Evolutionary conservation across 192 early-diverging fungal species (phyloP), one percentile per base, ranked within the genome.

Genomic region (Thoreauomyces humboldtii): DNA sequence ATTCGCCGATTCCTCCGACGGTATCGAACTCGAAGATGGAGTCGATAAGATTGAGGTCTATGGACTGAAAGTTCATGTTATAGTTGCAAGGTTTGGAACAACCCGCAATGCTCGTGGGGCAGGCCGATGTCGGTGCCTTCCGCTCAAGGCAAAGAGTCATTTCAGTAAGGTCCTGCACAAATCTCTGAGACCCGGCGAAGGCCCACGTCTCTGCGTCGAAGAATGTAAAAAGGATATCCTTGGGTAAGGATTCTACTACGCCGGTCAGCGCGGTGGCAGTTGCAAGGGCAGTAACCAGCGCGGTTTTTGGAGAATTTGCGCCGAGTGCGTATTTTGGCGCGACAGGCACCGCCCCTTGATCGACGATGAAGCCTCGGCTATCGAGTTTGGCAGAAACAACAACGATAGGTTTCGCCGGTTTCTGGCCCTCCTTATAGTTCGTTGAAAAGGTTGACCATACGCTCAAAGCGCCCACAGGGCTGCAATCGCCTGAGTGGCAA

Each of bases 151-250:
- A 93, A 28, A 60, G 43, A 54, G 87, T 80, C 4, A 76, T 74
- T 4, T 52, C 63, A 6, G 64, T 65, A 27, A 93, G 83, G 63
- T 92, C 90, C 33, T 89, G 48, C 2, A 91, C 88, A 71, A 93
- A 93, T 33, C 90, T 72, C 64, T 89, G 81, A 2, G 91, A 93
- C n/a, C 91, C 91, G 35, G 86, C 78, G 66, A 82, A 88, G 29
- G 82, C 88, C 81, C 85, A 93, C 27, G 83, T 51, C 69, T 93
- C 91, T 14, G 77, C 85, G 21, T 79, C 77, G 62, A 93, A 93
- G 15, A 81, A 69, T 12, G 87, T 90, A 70, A 88, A 93, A 27
- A 93, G 15, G 24, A 93, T 85, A 63, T 91, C 81, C 52, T 89
- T 88, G n/a, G 25, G 24, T 54, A 14, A 54, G 24, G 50, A 24